Conservation (phyloP, 441 rosid species). For the Mallotus japonicus region DNA sequence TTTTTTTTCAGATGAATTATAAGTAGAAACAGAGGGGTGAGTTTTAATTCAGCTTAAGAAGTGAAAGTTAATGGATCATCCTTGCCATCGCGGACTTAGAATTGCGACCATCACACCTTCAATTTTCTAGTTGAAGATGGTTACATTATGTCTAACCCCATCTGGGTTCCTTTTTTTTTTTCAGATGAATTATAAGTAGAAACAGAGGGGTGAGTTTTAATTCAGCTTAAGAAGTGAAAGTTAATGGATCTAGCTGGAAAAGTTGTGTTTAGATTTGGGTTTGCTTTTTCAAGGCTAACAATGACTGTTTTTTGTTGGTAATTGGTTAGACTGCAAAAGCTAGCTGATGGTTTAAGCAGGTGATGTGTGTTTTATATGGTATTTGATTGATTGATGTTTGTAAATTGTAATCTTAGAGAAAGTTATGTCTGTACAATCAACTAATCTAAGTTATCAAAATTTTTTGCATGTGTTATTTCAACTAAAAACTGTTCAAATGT, state of each 20-base stretch:
- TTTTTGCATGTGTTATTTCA: background rate
- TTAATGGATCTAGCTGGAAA: conserved; percentile 43
- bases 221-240: conserved; percentile 4
- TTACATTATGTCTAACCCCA: conserved; percentile 41
- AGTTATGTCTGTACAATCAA: too few species aligned
- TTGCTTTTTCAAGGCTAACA: too few species aligned
- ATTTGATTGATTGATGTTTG: too few species aligned
- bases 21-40: background rate
- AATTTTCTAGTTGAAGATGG: conserved; percentile 89
- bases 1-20: background rate
- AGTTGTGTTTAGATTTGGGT: background rate
- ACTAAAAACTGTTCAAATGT: too few species aligned
- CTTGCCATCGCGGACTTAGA: conserved; percentile 70
- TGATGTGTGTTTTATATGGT: too few species aligned
- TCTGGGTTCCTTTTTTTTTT: conserved; percentile 1
- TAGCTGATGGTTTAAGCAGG: background rate
- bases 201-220: background rate
- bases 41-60: background rate
- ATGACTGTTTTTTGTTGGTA: too few species aligned
- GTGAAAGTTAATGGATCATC: conserved; percentile 41
- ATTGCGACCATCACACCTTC: conserved; percentile 83
- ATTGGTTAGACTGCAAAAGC: background rate
- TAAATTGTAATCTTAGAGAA: too few species aligned
- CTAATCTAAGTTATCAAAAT: background rate
- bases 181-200: background rate